Evolutionary conservation across 2,329 filamentous ascomycete genomes (phyloP).

Genomic region (Tolypocladium tundrense): DNA sequence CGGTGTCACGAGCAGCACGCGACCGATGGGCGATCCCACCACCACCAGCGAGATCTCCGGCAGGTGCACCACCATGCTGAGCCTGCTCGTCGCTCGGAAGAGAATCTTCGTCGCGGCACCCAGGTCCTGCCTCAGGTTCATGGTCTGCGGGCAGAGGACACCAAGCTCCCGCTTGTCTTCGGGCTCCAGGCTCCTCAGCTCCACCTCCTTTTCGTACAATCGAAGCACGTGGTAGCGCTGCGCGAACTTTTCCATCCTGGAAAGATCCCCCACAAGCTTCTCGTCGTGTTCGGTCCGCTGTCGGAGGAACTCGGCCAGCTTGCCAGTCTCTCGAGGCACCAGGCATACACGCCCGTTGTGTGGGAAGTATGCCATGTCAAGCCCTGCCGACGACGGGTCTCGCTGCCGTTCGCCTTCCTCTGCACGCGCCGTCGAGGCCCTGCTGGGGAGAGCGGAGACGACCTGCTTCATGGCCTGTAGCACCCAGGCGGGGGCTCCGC

Average conservation of each 20-base stretch:
- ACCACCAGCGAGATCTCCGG: conserved; percentile 62
- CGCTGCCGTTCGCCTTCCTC: conserved; percentile 1
- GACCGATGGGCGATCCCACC: conserved; percentile 55
- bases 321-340: conserved; percentile 6
- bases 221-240: conserved; percentile 30
- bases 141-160: conserved; percentile 18
- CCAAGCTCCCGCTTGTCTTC: conserved; percentile 16
- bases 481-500: not conserved
- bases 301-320: conserved; percentile 12
- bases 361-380: conserved; percentile 26
- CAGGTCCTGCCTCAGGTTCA: conserved; percentile 15
- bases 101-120: conserved; percentile 10
- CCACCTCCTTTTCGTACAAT: conserved; percentile 37
- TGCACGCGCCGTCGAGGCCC: too few relatives aligned
- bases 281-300: conserved; percentile 8
- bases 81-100: conserved; percentile 23
- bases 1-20: conserved; percentile 54
- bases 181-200: conserved; percentile 28
- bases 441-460: not conserved
- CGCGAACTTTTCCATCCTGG: conserved; percentile 1
- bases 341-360: conserved; percentile 15
- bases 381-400: not conserved
- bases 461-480: not conserved
- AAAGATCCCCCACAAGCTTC: not conserved
- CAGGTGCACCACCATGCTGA: conserved; percentile 55